Percentiles rank a stretch among this genome's conserved stretches.
Conservation (phyloP, 305 asterid genomes). For the Solanum hybrid region DNA sequence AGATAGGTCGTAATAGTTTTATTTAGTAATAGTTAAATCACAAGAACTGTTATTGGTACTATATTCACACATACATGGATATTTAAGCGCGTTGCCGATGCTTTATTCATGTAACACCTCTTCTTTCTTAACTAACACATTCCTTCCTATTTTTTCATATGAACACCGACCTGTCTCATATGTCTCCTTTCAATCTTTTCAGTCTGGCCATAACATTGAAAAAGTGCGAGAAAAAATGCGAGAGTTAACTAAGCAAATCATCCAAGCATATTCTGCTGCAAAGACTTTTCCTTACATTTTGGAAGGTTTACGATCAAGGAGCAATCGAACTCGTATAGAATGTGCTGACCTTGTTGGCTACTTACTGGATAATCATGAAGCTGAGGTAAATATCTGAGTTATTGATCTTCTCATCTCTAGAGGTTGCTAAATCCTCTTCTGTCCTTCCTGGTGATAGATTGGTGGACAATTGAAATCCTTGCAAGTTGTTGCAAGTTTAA, state of each 20-base stretch:
- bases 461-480: conserved; percentile 85
- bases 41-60: not conserved
- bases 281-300: conserved; percentile 90
- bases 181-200: conserved; percentile 12
- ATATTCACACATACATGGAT: too few species aligned
- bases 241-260: conserved; percentile 80
- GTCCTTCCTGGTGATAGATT: conserved; percentile 34
- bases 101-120: not conserved
- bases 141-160: not conserved
- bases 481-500: conserved; percentile 95
- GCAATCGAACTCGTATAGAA: conserved; percentile 87
- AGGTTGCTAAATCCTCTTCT: not conserved
- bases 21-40: not conserved
- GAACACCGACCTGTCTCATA: not conserved
- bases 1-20: not conserved
- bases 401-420: not conserved
- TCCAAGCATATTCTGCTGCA: conserved; percentile 68
- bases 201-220: conserved; percentile 97
- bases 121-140: not conserved
- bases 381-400: conserved; percentile 48
- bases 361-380: conserved; percentile 77
- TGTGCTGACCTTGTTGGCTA: conserved; percentile 92
- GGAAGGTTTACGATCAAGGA: conserved; percentile 97
- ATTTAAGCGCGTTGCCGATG: not conserved
- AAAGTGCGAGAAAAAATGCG: conserved; percentile 91